Evolutionary conservation across 2,329 filamentous ascomycete species (phyloP), one percentile per base, ranked within the genome.

Genomic region (Cladosporium sp.): DNA sequence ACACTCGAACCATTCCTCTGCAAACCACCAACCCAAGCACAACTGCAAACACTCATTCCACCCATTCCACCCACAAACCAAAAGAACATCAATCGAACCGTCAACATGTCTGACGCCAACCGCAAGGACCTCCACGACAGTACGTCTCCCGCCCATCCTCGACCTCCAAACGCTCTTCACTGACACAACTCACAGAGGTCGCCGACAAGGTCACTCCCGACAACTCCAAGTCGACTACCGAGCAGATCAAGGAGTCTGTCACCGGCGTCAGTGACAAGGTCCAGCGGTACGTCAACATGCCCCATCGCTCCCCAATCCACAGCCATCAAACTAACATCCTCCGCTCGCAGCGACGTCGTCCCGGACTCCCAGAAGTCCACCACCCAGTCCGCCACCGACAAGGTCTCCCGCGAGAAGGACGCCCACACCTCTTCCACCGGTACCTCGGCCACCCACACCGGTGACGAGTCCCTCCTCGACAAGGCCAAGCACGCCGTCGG

Each of bases 91-190:
- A 60, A 57, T 12, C 47, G 65, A 61, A 66, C 69, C 62, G 69
- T 66, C 73, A 82, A 65, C 70, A 85, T 84, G 82, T 82, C 83
- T 78, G 83, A 86, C 74, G 55, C 73, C 66, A 78, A 77, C 68
- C 83, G 83, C 81, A 86, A 86, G 75, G 82, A 83, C 73, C 79
- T 83, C 73, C 67, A 72, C 64, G 77, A 76, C 70, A 82, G 74
- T 72, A 64, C 53, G 68, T 65, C n/a, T 58, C 37, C 25, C 13
- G 35, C 48, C 51, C 54, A 15, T 45, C 49, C 22, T 53, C 25
- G 6, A 37, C 24, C 39, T 36, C 24, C 47, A 37, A 58, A 35
- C 17, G n/a, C 19, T 19, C n/a, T 44, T 25, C 12, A 57, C 65
- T 70, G 58, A 69, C 66, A 61, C 19, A 19, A 20, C 35, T 40